Base-by-base conservation (phyloP, 1,284 basidiomycete genomes). In the Psilocybe mexicana region DNA sequence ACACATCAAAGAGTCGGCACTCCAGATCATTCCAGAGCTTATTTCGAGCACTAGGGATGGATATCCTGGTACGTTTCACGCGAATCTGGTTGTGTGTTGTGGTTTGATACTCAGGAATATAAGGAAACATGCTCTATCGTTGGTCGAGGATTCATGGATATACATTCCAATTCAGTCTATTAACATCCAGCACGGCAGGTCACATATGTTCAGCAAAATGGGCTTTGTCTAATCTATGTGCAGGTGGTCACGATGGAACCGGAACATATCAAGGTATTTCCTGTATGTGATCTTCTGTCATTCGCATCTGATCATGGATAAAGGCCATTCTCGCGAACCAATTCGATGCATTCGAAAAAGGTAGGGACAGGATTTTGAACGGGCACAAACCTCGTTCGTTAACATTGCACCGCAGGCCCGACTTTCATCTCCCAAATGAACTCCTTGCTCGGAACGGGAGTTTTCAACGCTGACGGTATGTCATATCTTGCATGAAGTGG, bases 361-460 rank as follows among this genome's bases (percentile, higher is more conserved):
- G 72, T 67, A 35, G 6, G 36, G 8, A n/a, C 12, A 14, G 49
- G 28, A n/a, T n/a, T 23, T 28, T n/a, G n/a, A n/a, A n/a, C n/a
- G n/a, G n/a, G n/a, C n/a, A n/a, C 11, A 14, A 43, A 3, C 33
- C 4, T 24, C 28, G 26, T 25, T 40, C 24, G 28, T n/a, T 44
- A 26, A 52, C 24, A 3, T 2, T 14, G 28, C 36, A 23, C n/a
- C 25, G n/a, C 43, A 73, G 71, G 74, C 1, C 64, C 66, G 14
- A 57, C 67, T 0, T 61, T 71, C 33, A 60, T 57, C 23, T 61
- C 64, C 6, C 72, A 74, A 59, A 63, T 78, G 33, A 55, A 65
- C 24, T 72, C 76, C 1, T 64, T 83, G n/a, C 71, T 83, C 12
- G 82, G 82, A 43, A 76, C 75, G 8, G 78, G 78, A 1, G 71